Percentiles rank a stretch among this genome's conserved stretches.
Conservation (phyloP, 495 filamentous ascomycete genomes). For the Thermochaetoides thermophila region DNA sequence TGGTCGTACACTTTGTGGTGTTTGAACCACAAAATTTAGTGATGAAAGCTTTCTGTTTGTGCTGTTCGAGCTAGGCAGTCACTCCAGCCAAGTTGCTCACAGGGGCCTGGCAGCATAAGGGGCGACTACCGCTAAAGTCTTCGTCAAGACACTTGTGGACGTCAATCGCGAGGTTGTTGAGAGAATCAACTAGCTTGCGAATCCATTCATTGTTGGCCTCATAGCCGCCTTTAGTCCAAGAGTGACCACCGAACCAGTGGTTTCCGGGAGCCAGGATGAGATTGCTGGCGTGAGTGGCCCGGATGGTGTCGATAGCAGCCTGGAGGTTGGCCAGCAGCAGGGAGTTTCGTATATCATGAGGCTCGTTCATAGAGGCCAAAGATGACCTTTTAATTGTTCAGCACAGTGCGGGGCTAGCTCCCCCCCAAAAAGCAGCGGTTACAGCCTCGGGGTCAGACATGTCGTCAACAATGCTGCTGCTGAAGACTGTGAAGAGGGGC, state of each 20-base stretch:
- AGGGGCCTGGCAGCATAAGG: slow-evolving; percentile 24
- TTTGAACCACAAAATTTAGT: slow-evolving; percentile 38
- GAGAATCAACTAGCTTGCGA: slow-evolving; percentile 30
- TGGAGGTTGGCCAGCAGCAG: slow-evolving; percentile 35
- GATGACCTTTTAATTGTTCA: slow-evolving; percentile 35
- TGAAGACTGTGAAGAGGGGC: slow-evolving; percentile 36
- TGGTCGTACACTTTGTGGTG: slow-evolving; percentile 29
- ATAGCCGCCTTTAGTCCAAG: slow-evolving; percentile 29
- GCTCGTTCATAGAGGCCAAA: slow-evolving; percentile 37
- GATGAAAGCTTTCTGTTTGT: slow-evolving; percentile 37
- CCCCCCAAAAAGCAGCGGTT: slow-evolving; percentile 37
- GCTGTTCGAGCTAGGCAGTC: slow-evolving; percentile 33
- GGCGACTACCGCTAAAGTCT: slow-evolving; percentile 32
- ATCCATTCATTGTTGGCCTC: slow-evolving; percentile 29
- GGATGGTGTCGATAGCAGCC: slow-evolving; percentile 35
- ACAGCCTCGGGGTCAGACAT: slow-evolving; percentile 26
- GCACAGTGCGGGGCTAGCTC: slow-evolving; percentile 34
- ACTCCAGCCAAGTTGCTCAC: slow-evolving; percentile 25
- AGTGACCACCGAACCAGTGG: slow-evolving; percentile 33
- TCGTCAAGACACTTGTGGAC: slow-evolving; percentile 39
- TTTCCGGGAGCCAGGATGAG: slow-evolving; percentile 37
- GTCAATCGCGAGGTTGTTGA: slow-evolving; percentile 35
- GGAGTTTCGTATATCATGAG: slow-evolving; percentile 34
- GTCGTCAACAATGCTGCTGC: slow-evolving; percentile 37
- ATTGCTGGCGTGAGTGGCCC: slow-evolving; percentile 26